Evolutionary conservation across 495 filamentous ascomycete species (phyloP).

Genomic region (Tuber calosporum): DNA sequence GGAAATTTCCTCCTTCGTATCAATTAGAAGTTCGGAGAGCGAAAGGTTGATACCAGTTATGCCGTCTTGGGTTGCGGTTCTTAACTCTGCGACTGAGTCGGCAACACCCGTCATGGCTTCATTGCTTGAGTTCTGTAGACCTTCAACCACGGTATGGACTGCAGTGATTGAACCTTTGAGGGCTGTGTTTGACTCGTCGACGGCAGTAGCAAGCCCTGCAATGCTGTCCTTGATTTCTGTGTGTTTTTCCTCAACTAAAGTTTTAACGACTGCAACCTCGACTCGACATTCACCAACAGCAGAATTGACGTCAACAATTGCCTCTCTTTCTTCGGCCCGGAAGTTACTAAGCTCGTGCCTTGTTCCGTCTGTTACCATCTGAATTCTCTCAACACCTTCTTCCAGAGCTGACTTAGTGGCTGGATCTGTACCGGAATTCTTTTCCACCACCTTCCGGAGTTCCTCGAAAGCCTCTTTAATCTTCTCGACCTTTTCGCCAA

Average conservation of each 20-base stretch:
- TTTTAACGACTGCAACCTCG: slow-evolving; percentile 37
- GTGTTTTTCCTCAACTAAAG: slow-evolving; percentile 38
- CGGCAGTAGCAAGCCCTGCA: slow-evolving; percentile 18
- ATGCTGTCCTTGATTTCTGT: slow-evolving; percentile 28
- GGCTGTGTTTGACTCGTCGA: slow-evolving; percentile 22
- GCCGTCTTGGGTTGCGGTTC: slow-evolving; percentile 30
- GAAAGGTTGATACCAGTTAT: slow-evolving; percentile 17
- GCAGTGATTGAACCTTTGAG: slow-evolving; percentile 24
- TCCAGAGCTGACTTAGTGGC: slow-evolving; percentile 30
- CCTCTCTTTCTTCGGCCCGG: slow-evolving; percentile 34
- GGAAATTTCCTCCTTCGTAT: slow-evolving; percentile 42
- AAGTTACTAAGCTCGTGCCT: slow-evolving; percentile 27
- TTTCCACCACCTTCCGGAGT: slow-evolving; percentile 57
- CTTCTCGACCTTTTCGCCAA: slow-evolving; percentile 38
- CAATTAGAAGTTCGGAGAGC: slow-evolving; percentile 27
- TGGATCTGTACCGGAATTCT: slow-evolving; percentile 38
- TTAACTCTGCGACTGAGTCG: slow-evolving; percentile 20
- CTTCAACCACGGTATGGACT: slow-evolving; percentile 25
- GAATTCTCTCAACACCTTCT: slow-evolving; percentile 29
- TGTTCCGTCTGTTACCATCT: slow-evolving; percentile 29
- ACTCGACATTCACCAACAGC: slow-evolving; percentile 45
- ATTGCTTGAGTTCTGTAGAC: slow-evolving; percentile 20
- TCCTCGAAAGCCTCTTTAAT: slow-evolving; percentile 52
- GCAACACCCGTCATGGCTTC: slow-evolving; percentile 29
- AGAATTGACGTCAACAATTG: slow-evolving; percentile 45